A percentile compares a stretch with the other conserved stretches of the same genome.
These are phyloP conservation scores for Aspergillus sp. DNA, from an alignment of 2,329 filamentous ascomycete genomes.

Conservation along the genomic window DNA sequence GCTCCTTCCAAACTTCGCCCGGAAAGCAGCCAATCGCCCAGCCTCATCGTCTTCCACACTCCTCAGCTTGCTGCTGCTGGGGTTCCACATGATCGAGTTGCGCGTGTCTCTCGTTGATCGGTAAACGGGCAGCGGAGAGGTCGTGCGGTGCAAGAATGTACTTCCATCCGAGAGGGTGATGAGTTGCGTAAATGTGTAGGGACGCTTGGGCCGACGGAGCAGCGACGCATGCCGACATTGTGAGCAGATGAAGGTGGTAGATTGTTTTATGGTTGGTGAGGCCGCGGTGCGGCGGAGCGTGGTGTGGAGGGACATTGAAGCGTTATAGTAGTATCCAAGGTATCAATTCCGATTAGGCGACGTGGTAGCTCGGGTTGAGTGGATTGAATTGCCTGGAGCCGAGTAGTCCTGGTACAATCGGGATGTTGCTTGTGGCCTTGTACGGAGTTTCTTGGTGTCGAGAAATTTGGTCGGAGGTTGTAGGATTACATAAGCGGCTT, in stretches of 20 bases:
- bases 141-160: conserved; percentile 61
- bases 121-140: conserved; percentile 57
- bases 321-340: not conserved
- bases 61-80: conserved; percentile 72
- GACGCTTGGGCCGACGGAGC: conserved; percentile 81
- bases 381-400: not conserved
- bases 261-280: conserved; percentile 22
- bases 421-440: not conserved
- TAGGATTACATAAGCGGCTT: conserved; percentile 33
- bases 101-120: conserved; percentile 75
- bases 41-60: conserved; percentile 96
- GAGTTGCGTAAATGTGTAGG: conserved; percentile 97
- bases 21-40: conserved; percentile 81
- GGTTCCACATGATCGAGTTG: conserved; percentile 91
- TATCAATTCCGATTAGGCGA: not conserved
- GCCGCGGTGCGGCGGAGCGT: conserved; percentile 37
- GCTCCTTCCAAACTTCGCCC: conserved; percentile 75
- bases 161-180: conserved; percentile 89
- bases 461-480: conserved; percentile 30
- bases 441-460: conserved; percentile 18
- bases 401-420: not conserved
- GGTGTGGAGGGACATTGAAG: conserved; percentile 35
- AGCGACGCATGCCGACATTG: conserved; percentile 82
- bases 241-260: conserved; percentile 47
- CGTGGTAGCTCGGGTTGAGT: not conserved